phyloP scores from a whole-genome alignment of 2,329 filamentous ascomycete species.

The Annulohypoxylon truncatum region DNA sequence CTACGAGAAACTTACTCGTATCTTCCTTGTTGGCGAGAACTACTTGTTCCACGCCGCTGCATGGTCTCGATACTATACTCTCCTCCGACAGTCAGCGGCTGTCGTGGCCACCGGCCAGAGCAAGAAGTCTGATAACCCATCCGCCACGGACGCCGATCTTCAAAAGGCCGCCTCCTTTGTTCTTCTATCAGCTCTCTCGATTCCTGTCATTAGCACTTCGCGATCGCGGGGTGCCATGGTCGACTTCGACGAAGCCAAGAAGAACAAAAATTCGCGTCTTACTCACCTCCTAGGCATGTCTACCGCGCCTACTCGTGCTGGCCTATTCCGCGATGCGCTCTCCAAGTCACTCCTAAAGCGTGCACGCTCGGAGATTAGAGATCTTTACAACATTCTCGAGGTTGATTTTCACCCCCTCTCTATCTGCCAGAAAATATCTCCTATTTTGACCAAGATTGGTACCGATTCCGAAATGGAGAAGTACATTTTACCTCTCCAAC shows the following conservation, averaged over 20 bases:
- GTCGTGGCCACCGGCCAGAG: constrained; percentile 86
- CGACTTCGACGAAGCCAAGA: constrained; percentile 95
- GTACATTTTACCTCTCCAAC: constrained; percentile 94
- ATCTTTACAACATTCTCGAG: constrained; percentile 98
- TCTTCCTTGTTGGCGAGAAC: constrained; percentile 99
- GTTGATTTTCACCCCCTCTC: constrained; percentile 99
- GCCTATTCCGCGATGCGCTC: constrained; percentile 94
- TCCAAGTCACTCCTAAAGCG: constrained; percentile 95
- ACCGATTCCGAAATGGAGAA: constrained; percentile 96
- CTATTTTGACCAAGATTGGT: constrained; percentile 93
- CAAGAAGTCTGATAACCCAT: constrained; percentile 94
- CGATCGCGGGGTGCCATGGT: constrained; percentile 95
- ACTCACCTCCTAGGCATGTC: constrained; percentile 96
- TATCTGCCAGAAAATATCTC: constrained; percentile 99
- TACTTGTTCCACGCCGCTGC: constrained; percentile 99
- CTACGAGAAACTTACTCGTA: constrained; percentile 98
- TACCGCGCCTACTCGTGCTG: constrained; percentile 85
- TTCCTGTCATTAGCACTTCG: constrained; percentile 98
- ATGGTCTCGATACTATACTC: constrained; percentile 97
- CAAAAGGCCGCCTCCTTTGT: constrained; percentile 97
- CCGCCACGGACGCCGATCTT: constrained; percentile 87
- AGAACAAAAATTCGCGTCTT: constrained; percentile 98
- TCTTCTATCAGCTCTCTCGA: constrained; percentile 92
- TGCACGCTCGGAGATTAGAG: constrained; percentile 91
- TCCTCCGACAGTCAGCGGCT: constrained; percentile 89